Evolutionary conservation across 768 basidiomycete genomes (phyloP), one percentile per base, ranked within the genome.

Genomic region (Termitomyces sp.): DNA sequence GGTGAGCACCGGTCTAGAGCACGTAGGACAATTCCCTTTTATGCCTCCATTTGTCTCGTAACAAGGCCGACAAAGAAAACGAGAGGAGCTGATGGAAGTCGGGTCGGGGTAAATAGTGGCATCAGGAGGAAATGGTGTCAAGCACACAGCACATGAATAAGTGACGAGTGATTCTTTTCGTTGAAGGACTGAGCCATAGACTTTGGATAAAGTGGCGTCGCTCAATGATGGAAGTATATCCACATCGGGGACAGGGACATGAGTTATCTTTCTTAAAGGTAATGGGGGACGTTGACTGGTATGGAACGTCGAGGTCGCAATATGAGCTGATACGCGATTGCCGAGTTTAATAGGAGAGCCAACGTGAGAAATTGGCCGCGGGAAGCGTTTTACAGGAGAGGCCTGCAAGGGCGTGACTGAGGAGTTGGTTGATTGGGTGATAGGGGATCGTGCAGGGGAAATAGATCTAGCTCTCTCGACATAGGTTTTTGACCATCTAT

Each of bases 41-140:
- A 89, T 87, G 33, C 91, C 91, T 30, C 91, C 91, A 56, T 85
- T 84, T 31, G 67, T 60, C 23, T 78, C 74, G 64, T 90, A 94
- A 67, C 91, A 94, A 23, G 80, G 71, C 28, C 83, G 81, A 68
- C 91, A 94, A 15, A 92, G 72, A 68, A 90, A 93, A 3, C 81
- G 78, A n/a, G 73, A 73, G 10, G 69, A 66, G 49, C 64, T 66
- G 5, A 70, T 59, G n/a, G 66, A 62, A 53, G 68, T 67, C 40
- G 86, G 87, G 63, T 91, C 86, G 1, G 91, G 91, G 65, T 91
- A 94, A 58, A 94, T 90, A 31, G 91, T 94, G 21, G 87, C 82
- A 67, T 94, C 91, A 2, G 91, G 90, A 37, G 84, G 80, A 64
- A 93, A 94, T 10, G 77, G 73, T 0, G 76, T 68, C 15, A 75